Percentiles rank a stretch among this genome's conserved stretches.
Evolutionary conservation across 2,329 filamentous ascomycete species (phyloP).

Genomic region (Cladophialophora chaetospira): DNA sequence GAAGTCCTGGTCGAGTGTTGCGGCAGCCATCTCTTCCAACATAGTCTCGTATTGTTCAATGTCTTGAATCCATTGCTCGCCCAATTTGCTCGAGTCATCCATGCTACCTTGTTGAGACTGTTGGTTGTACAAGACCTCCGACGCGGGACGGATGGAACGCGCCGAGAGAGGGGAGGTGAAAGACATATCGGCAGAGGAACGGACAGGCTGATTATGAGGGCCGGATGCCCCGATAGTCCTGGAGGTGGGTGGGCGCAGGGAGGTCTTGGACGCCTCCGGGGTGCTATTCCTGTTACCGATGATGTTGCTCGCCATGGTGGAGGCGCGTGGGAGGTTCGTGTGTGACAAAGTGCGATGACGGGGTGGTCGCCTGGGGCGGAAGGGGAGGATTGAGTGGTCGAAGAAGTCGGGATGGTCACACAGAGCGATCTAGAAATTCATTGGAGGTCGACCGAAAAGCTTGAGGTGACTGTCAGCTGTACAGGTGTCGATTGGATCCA

Average conservation of each 20-base stretch:
- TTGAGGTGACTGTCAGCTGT: conserved; percentile 7
- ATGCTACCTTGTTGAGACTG: conserved; percentile 66
- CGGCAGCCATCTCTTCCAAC: conserved; percentile 96
- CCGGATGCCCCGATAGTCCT: conserved; percentile 66
- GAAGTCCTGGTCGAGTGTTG: conserved; percentile 98
- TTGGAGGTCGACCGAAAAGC: conserved; percentile 12
- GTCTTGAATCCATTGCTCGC: conserved; percentile 98
- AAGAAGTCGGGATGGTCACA: conserved; percentile 22
- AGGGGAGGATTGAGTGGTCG: conserved; percentile 13
- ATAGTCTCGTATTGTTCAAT: conserved; percentile 99
- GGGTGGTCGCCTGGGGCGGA: conserved; percentile 6
- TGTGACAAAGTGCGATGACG: conserved; percentile 15
- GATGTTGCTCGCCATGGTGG: conserved; percentile 63
- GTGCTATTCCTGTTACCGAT: conserved; percentile 94
- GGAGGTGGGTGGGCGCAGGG: conserved; percentile 80
- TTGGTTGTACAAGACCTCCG: conserved; percentile 87
- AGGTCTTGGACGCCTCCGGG: conserved; percentile 81
- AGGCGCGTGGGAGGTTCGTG: conserved; percentile 2
- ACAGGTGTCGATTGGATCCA: conserved; percentile 30
- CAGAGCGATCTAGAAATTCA: conserved; percentile 27
- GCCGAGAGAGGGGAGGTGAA: conserved; percentile 71
- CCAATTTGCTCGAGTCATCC: conserved; percentile 89
- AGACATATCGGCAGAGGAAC: conserved; percentile 93
- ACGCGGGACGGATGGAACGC: conserved; percentile 85
- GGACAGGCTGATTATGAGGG: conserved; percentile 65